Base-by-base conservation (phyloP, 345 rosid genomes). In the Moricandia moricandioides region DNA sequence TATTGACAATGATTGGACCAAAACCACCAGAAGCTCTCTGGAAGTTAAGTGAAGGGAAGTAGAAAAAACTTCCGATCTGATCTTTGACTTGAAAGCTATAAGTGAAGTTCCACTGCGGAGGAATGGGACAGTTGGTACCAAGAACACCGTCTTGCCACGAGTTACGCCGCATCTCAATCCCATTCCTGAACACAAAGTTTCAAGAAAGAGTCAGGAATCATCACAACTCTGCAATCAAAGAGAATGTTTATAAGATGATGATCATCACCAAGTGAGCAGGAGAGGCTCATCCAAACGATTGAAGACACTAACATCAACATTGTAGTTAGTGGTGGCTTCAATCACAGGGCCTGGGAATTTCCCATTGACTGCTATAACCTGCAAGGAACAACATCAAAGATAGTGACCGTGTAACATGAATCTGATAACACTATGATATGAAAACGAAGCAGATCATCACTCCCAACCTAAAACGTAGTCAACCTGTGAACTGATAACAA, bases 11-110 rank as follows among this genome's bases (percentile, higher is more conserved):
- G 33, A 95, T 4, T 0, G 97, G 83, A 79, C 99, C 99, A 70
- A 92, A 92, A 51, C 99, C 99, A 33, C 99, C 99, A 6, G 98
- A 90, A 9, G 97, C 92, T 80, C 96, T 83, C 74, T 92, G 99
- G 55, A 92, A 82, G 73, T 85, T 83, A 35, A 95, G 89, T 3
- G 97, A 85, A 2, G 98, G 98, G 71, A 49, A 87, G 80, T 95
- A 95, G 85, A 85, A 92, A 81, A 73, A 90, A 79, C 98, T 95
- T 21, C 99, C 98, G 74, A 95, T 88, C 87, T 95, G 91, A 84
- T 95, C 99, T 83, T 95, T 95, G 39, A 88, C 80, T 80, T 95
- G 99, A 76, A 95, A 95, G 11, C 54, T 79, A 72, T 95, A 95
- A 75, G 96, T 88, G 73, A 79, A 95, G 64, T 89, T 88, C 87